Evolutionary conservation across 2,329 filamentous ascomycete genomes (phyloP), one percentile per base, ranked within the genome.

Genomic region (Chrysosporium queenslandicum): DNA sequence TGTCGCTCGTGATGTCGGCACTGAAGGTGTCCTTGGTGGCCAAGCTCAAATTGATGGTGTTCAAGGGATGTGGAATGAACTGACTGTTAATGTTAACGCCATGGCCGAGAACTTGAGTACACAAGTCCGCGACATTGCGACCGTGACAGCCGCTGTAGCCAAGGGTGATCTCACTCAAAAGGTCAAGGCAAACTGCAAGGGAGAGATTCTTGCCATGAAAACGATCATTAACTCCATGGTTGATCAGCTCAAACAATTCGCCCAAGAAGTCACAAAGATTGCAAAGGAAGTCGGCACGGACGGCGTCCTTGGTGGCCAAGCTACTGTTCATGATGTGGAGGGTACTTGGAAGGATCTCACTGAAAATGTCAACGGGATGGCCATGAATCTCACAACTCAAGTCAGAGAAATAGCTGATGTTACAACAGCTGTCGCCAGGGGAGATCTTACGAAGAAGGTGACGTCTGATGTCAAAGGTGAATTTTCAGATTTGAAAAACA

Each of bases 151-250:
- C 46, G 81, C 81, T 32, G 81, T 85, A 53, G 81, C 81, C 57
- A 81, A 82, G 69, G 91, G 91, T 71, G 92, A 98, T 68, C 77
- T 98, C 61, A 96, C 90, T 47, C 91, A 95, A 69, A 96, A 96
- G 69, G 91, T 98, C 36, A 88, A 94, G 68, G 90, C 90, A 56
- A 88, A 87, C 64, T 91, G 86, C 71, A 86, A 83, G 73, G 94
- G 86, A 69, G 92, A 91, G 77, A 97, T 90, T 63, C 86, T 83
- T 66, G 88, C 87, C 73, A 85, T 98, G 64, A 98, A 98, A 72
- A 90, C 89, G 55, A 97, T 92, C 43, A 98, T 97, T 75, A 98
- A 98, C 72, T 92, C 87, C 67, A 98, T 98, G 91, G 91, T 98
- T 59, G 92, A 96, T 68, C 92, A 96, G 68, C 76, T 98, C 53